Conservation (phyloP, 495 filamentous ascomycete genomes). For the Penicillium lagena region DNA sequence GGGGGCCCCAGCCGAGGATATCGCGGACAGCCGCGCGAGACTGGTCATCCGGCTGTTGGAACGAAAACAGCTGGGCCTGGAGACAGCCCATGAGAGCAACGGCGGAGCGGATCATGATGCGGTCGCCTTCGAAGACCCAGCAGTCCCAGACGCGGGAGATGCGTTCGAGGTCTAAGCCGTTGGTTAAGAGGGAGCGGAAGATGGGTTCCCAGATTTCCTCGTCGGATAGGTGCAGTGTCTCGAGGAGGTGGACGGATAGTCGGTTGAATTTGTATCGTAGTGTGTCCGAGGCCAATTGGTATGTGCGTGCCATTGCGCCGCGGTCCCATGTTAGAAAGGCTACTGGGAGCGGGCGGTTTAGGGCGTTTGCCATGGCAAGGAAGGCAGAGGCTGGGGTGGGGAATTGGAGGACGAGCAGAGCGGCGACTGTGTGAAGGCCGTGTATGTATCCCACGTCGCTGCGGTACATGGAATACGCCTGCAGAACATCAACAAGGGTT, state of each 20-base stretch:
- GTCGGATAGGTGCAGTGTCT: conserved; percentile 36
- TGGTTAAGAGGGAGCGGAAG: conserved; percentile 52
- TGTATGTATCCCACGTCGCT: conserved; percentile 87
- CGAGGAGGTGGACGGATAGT: conserved; percentile 61
- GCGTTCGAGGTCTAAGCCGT: conserved; percentile 61
- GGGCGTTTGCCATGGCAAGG: conserved; percentile 73
- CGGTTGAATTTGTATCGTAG: conserved; percentile 66
- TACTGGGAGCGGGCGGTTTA: conserved; percentile 83
- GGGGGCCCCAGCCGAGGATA: conserved; percentile 49
- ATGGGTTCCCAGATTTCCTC: conserved; percentile 51
- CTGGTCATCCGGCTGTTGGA: conserved; percentile 37
- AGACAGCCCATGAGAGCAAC: conserved; percentile 63
- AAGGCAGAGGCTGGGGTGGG: conserved; percentile 68
- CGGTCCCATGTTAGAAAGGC: conserved; percentile 79
- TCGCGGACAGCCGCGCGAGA: conserved; percentile 27
- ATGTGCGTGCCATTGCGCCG: conserved; percentile 63
- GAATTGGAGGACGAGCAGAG: conserved; percentile 79
- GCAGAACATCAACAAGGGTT: conserved; percentile 70
- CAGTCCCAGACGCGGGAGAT: conserved; percentile 85
- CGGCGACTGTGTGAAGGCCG: conserved; percentile 83
- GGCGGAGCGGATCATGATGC: conserved; percentile 68
- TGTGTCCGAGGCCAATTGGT: conserved; percentile 63
- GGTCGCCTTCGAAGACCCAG: conserved; percentile 89
- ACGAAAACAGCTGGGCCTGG: conserved; percentile 57
- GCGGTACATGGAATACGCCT: conserved; percentile 90